phyloP scores from a whole-genome alignment of 1,284 basidiomycete genomes.

The Malassezia nana region DNA sequence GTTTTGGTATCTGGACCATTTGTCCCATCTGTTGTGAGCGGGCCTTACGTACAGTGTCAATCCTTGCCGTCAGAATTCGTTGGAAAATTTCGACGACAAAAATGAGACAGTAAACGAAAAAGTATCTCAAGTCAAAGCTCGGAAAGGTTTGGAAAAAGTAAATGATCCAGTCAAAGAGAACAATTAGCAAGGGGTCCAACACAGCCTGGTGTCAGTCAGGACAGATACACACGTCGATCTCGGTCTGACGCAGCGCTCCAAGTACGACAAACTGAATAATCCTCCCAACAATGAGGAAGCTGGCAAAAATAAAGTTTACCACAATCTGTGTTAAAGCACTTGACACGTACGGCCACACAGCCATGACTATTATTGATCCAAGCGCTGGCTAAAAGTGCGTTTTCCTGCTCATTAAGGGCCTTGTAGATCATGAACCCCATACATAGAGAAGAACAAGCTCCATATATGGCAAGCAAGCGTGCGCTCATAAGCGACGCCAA shows the following conservation, averaged over 20 bases:
- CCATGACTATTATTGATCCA: slow-evolving; percentile 80
- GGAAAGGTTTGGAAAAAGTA: not conserved
- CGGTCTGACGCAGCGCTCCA: slow-evolving; percentile 72
- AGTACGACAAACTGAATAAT: slow-evolving; percentile 80
- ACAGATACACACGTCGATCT: slow-evolving; percentile 66
- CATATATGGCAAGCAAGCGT: slow-evolving; percentile 25
- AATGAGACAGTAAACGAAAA: slow-evolving; percentile 70
- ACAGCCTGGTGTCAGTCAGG: not conserved
- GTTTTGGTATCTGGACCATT: slow-evolving; percentile 65
- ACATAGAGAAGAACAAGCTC: slow-evolving; percentile 23
- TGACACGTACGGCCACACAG: slow-evolving; percentile 28
- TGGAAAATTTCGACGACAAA: slow-evolving; percentile 96
- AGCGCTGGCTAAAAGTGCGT: slow-evolving; percentile 88
- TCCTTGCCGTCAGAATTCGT: slow-evolving; percentile 85
- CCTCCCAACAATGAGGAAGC: slow-evolving; percentile 66
- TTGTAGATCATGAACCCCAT: slow-evolving; percentile 49
- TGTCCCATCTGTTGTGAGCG: slow-evolving; percentile 67
- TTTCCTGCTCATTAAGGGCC: slow-evolving; percentile 72
- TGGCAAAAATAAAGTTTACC: slow-evolving; percentile 79
- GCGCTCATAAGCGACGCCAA: slow-evolving; percentile 1
- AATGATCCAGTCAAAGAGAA: slow-evolving; percentile 1
- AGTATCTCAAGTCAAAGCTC: not conserved
- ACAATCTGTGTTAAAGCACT: slow-evolving; percentile 58
- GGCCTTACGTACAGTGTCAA: slow-evolving; percentile 56
- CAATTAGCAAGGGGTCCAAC: not conserved